Percentiles rank a stretch among this genome's conserved stretches.
phyloP scores from a whole-genome alignment of 2,329 filamentous ascomycete genomes.

The Ophiostoma piceae region DNA sequence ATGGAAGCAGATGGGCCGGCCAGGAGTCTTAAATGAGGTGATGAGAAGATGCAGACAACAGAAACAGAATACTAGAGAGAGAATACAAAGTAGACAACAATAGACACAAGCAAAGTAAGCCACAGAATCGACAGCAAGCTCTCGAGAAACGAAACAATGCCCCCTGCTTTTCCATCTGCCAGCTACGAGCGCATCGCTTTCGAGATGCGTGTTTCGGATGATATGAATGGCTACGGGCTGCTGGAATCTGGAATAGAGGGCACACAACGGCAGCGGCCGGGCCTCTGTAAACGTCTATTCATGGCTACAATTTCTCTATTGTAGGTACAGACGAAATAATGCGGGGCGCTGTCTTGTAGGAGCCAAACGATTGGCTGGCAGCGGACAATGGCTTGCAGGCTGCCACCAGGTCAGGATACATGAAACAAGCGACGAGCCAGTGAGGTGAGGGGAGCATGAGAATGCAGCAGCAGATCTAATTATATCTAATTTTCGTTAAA shows the following conservation, averaged over 20 bases:
- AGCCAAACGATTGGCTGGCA: conserved; percentile 24
- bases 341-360: neutral
- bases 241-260: neutral
- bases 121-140: neutral
- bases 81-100: neutral
- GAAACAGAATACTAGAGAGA: neutral
- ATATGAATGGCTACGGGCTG: conserved; percentile 29
- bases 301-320: neutral
- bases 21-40: conserved; percentile 15
- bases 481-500: neutral
- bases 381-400: conserved; percentile 9
- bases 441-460: conserved; percentile 15
- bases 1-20: conserved; percentile 8
- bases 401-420: conserved; percentile 28
- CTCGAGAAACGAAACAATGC: conserved; percentile 16
- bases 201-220: conserved; percentile 27
- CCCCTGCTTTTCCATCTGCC: conserved; percentile 5
- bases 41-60: neutral
- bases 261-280: neutral
- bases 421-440: conserved; percentile 33
- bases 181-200: conserved; percentile 31
- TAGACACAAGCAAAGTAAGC: conserved; percentile 1
- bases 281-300: neutral
- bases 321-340: neutral
- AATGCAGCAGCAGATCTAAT: conserved; percentile 13